Conservation (phyloP, 371 early-diverging fungal species). For the Syncephalis fuscata region DNA sequence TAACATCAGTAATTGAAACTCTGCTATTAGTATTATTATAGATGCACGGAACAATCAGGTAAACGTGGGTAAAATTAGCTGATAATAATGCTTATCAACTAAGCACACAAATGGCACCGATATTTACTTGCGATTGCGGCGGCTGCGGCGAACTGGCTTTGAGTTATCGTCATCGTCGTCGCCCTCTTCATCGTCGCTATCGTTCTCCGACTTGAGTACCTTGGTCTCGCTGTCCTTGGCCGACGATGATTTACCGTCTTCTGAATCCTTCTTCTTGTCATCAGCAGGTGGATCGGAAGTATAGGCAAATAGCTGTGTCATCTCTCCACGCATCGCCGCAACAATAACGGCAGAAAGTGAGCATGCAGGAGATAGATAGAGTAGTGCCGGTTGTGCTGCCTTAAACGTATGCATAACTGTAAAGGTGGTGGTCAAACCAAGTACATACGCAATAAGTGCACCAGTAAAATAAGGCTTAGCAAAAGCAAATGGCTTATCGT, state of each 20-base stretch:
- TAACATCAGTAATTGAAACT: not conserved
- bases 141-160: not conserved
- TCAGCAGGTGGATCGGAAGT: slow-evolving; percentile 24
- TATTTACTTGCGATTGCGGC: not conserved
- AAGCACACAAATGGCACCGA: too few relatives aligned
- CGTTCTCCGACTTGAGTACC: not conserved
- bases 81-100: too few relatives aligned
- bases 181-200: not conserved
- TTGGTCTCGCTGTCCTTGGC: too few relatives aligned
- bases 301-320: slow-evolving; percentile 64
- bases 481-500: slow-evolving; percentile 34
- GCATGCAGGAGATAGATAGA: slow-evolving; percentile 94
- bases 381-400: slow-evolving; percentile 93
- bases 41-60: too few relatives aligned
- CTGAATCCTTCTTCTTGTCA: not conserved
- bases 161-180: not conserved
- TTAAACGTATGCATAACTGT: slow-evolving; percentile 91
- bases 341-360: slow-evolving; percentile 69
- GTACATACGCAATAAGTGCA: slow-evolving; percentile 61
- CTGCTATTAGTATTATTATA: not conserved
- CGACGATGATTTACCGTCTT: not conserved
- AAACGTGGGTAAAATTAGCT: too few relatives aligned
- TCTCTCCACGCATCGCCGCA: slow-evolving; percentile 66
- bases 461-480: slow-evolving; percentile 78
- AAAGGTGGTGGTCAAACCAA: slow-evolving; percentile 80